Evolutionary conservation across 441 rosid genomes (phyloP), one percentile per base, ranked within the genome.

Genomic region (Adansonia grandidieri): DNA sequence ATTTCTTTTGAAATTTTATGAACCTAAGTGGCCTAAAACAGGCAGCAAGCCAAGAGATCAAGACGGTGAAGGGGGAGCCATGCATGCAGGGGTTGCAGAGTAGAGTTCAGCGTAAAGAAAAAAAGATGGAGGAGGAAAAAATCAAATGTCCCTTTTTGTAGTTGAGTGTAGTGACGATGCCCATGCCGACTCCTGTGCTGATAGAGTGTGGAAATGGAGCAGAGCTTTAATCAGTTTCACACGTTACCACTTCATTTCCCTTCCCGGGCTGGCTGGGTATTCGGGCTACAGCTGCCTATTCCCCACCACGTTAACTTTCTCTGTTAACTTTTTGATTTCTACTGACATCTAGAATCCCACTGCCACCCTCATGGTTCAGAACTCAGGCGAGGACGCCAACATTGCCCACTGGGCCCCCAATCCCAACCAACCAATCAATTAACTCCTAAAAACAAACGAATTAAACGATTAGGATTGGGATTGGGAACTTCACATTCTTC

Each of bases 241-340:
- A 57, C 13, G 62, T 57, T 57, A 57, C 28, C 62, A 8, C 9
- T 19, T 19, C 60, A 10, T 22, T 19, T 2, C 24, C 61, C 9
- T 19, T 17, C 28, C 13, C 20, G 0, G 5, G 24, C 4, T 0
- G 22, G 22, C 61, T 45, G 17, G 58, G 2, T 15, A n/a, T 54
- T 54, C 17, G 17, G 58, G 20, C 10, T 6, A 8, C 2, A 45
- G 20, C 19, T 17, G 4, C 37, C 37, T 32, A 56, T 61, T 61
- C 66, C 70, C 70, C 70, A 65, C 70, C 50, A 37, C 70, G n/a
- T 65, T 65, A 37, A 65, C 50, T 40, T 40, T 57, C 70, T 40
- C 22, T 65, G 19, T 14, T 37, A 8, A 9, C 45, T 13, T 32
- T 14, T 63, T 14, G 0, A 9, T 9, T 22, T 24, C 42, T 22